A percentile compares a stretch with the other conserved stretches of the same genome.
Evolutionary conservation across 163 green algal species (phyloP).

Genomic region (Trebouxia gelatinosa): DNA sequence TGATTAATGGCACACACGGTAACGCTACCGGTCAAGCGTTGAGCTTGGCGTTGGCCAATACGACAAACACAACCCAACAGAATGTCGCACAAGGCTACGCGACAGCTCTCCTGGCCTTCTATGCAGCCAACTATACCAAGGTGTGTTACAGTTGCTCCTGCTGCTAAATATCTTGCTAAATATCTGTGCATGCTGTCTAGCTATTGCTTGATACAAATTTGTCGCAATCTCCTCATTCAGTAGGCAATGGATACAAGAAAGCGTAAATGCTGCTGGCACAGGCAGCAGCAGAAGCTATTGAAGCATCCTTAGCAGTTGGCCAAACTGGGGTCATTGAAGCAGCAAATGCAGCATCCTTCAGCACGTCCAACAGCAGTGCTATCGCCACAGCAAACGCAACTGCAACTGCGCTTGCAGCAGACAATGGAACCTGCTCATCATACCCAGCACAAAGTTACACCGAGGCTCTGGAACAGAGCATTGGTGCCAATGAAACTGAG

Average conservation of each 20-base stretch:
- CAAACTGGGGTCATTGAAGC: constrained; percentile 10
- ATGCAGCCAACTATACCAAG: constrained; percentile 14
- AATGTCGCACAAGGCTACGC: constrained; percentile 16
- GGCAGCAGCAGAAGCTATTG: constrained; percentile 5
- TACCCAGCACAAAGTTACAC: constrained; percentile 10
- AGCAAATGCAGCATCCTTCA: constrained; percentile 11
- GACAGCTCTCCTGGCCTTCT: constrained; percentile 7
- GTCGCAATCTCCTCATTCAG: too few species aligned
- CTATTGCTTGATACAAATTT: too few species aligned
- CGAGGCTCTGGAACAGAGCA: background rate
- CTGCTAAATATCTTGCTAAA: too few species aligned
- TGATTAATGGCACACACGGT: constrained; percentile 15
- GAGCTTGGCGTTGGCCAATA: constrained; percentile 15
- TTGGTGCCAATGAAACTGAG: constrained; percentile 1
- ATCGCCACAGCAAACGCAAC: constrained; percentile 22
- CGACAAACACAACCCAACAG: constrained; percentile 9
- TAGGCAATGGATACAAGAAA: too few species aligned
- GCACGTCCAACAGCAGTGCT: constrained; percentile 10
- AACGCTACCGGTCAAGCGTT: constrained; percentile 10
- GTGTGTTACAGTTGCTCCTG: too few species aligned
- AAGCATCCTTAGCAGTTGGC: background rate
- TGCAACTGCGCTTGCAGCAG: constrained; percentile 7
- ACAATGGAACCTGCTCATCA: constrained; percentile 23
- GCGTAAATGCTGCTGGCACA: too few species aligned
- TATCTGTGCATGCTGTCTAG: too few species aligned